phyloP scores from a whole-genome alignment of 371 early-diverging fungal species.

The Cladochytrium tenue region DNA sequence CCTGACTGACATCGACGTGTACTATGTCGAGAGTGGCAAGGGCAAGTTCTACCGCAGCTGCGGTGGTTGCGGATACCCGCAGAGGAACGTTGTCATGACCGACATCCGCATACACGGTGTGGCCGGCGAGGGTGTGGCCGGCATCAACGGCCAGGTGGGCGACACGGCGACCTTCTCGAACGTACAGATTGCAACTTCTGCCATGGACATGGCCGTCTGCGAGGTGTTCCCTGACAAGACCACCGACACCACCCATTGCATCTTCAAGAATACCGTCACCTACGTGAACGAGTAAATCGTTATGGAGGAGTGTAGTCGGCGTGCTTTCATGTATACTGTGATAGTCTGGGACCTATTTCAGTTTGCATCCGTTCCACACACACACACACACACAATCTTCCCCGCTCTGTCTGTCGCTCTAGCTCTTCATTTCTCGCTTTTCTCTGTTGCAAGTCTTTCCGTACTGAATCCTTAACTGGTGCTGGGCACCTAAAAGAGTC shows the following conservation, averaged over 20 bases:
- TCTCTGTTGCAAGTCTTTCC: too few species aligned
- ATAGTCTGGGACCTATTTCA: too few species aligned
- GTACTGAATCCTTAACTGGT: too few species aligned
- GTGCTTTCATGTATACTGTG: too few species aligned
- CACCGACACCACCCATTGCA: background rate
- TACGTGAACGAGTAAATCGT: too few species aligned
- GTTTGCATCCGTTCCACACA: too few species aligned
- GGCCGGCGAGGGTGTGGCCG: slow-evolving; percentile 13
- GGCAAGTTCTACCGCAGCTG: slow-evolving; percentile 28
- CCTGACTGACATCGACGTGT: slow-evolving; percentile 5
- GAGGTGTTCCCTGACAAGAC: background rate
- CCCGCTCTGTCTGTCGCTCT: too few species aligned
- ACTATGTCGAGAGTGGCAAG: slow-evolving; percentile 8
- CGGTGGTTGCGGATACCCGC: slow-evolving; percentile 17
- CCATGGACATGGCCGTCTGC: background rate
- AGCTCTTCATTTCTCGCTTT: too few species aligned
- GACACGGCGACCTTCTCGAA: slow-evolving; percentile 17
- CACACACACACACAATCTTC: too few species aligned
- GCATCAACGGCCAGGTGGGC: slow-evolving; percentile 22
- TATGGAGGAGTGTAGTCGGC: too few species aligned
- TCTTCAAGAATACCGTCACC: background rate
- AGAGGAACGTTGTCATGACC: slow-evolving; percentile 12
- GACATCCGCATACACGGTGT: slow-evolving; percentile 9
- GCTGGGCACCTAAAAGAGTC: too few species aligned
- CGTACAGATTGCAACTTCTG: background rate